A percentile compares a stretch with the other conserved stretches of the same genome.
phyloP scores from a whole-genome alignment of 306 rosid species.

The Acacia acuminata region DNA sequence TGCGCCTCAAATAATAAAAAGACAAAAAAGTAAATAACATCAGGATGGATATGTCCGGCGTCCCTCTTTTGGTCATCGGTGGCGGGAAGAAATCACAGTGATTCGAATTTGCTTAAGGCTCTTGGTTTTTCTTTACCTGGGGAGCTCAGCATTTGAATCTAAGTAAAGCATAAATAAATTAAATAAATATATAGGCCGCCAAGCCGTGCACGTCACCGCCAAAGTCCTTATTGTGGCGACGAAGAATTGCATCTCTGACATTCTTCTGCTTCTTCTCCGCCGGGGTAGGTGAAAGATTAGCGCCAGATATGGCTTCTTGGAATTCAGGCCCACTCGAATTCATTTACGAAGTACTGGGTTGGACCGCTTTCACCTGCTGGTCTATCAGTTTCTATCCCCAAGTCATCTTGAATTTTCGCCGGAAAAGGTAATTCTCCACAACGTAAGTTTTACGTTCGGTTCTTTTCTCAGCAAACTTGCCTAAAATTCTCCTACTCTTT shows the following conservation, averaged over 20 bases:
- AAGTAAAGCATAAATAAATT: not conserved
- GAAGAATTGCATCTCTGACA: not conserved
- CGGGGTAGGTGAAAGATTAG: not conserved
- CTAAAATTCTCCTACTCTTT: not conserved
- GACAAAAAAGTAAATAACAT: too few relatives aligned
- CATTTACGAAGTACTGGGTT: constrained; percentile 65
- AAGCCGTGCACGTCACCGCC: not conserved
- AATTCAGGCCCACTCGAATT: constrained; percentile 68
- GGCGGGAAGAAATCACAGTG: too few relatives aligned
- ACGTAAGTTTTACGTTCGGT: not conserved
- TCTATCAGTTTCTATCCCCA: constrained; percentile 89
- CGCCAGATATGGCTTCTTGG: constrained; percentile 69
- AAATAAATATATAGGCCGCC: too few relatives aligned
- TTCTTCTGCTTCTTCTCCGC: not conserved
- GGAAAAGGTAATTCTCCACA: constrained; percentile 58
- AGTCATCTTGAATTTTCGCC: constrained; percentile 76
- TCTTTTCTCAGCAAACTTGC: not conserved
- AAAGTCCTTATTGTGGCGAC: not conserved
- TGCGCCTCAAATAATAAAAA: not conserved
- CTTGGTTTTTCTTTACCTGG: too few relatives aligned
- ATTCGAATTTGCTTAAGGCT: too few relatives aligned
- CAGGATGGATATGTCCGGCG: too few relatives aligned
- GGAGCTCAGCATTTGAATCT: too few relatives aligned
- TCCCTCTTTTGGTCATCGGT: too few relatives aligned
- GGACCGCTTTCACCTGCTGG: constrained; percentile 81